These are phyloP conservation scores for Ophiocordyceps camponoti-floridani DNA, from an alignment of 2,329 filamentous ascomycete genomes.

Conservation along the genomic window DNA sequence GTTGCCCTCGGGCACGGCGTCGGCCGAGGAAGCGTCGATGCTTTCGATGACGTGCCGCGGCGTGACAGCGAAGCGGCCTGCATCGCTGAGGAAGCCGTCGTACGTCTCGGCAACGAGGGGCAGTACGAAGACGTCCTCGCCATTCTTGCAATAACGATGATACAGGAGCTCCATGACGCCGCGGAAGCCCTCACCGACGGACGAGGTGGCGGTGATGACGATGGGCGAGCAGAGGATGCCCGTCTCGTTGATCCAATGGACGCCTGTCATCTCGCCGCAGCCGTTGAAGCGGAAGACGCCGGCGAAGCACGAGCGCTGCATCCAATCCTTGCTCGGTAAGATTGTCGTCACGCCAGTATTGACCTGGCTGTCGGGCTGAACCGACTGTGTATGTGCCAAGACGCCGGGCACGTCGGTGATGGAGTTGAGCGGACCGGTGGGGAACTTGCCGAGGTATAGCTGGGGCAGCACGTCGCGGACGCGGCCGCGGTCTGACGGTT, in stretches of 20 bases:
- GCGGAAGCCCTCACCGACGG: conserved; percentile 38
- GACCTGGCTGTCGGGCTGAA: conserved; percentile 16
- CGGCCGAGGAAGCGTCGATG: conserved; percentile 30
- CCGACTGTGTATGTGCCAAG: conserved; percentile 25
- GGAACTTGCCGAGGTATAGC: conserved; percentile 23
- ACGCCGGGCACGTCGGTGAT: conserved; percentile 32
- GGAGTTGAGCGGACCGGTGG: conserved; percentile 26
- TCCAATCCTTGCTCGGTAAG: conserved; percentile 25
- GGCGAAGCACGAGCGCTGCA: conserved; percentile 24
- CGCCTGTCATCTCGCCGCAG: conserved; percentile 42
- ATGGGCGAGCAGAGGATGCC: conserved; percentile 41
- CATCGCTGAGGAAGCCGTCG: conserved; percentile 42
- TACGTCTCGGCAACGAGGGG: conserved; percentile 46
- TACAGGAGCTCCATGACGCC: conserved; percentile 39
- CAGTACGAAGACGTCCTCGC: conserved; percentile 32
- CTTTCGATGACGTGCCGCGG: conserved; percentile 34
- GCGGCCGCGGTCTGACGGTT: conserved; percentile 8
- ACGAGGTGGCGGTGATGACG: conserved; percentile 38
- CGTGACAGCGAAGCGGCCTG: conserved; percentile 33
- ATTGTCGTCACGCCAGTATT: conserved; percentile 33
- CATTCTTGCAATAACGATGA: conserved; percentile 22
- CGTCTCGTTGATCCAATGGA: conserved; percentile 43
- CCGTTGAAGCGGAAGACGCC: conserved; percentile 46
- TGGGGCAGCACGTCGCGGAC: conserved; percentile 25
- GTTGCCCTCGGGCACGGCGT: conserved; percentile 40